These are phyloP conservation scores for Thyridium curvatum DNA, from an alignment of 2,329 filamentous ascomycete genomes.

Conservation along the genomic window DNA sequence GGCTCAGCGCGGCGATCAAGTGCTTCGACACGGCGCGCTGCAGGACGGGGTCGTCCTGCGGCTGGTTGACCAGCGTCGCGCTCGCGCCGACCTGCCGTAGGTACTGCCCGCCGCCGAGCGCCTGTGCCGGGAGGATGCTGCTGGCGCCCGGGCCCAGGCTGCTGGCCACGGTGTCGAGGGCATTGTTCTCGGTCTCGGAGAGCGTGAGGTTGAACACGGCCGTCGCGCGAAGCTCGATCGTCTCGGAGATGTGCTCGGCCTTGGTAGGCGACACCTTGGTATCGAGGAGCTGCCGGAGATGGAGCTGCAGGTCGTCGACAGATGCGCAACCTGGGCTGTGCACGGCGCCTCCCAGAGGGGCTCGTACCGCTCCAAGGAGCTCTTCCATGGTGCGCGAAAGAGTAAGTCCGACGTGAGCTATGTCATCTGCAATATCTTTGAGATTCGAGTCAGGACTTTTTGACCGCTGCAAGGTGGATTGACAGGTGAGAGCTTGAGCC, in stretches of 20 bases:
- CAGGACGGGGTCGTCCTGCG: constrained; percentile 36
- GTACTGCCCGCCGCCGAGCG: constrained; percentile 12
- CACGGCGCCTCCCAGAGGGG: too few species aligned
- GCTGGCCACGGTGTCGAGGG: constrained; percentile 13
- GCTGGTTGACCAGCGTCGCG: constrained; percentile 42
- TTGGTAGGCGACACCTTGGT: constrained; percentile 38
- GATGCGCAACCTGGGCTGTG: constrained; percentile 21
- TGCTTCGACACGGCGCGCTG: constrained; percentile 44
- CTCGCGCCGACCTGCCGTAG: constrained; percentile 34
- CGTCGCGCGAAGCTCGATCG: constrained; percentile 38
- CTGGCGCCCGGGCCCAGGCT: constrained; percentile 26
- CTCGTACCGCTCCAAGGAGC: constrained; percentile 16
- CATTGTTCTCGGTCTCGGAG: constrained; percentile 27
- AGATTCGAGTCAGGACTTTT: not conserved
- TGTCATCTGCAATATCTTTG: not conserved
- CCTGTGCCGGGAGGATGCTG: constrained; percentile 7
- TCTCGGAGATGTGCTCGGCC: constrained; percentile 41
- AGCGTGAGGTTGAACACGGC: constrained; percentile 35
- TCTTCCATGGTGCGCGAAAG: constrained; percentile 16
- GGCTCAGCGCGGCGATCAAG: constrained; percentile 35
- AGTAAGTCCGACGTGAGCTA: too few species aligned
- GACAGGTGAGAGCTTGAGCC: too few species aligned
- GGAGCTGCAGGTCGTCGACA: constrained; percentile 37
- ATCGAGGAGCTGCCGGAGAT: constrained; percentile 33
- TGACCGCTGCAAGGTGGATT: too few species aligned